Conservation (phyloP, 1,284 basidiomycete species). For the Sporisorium reilianum region DNA sequence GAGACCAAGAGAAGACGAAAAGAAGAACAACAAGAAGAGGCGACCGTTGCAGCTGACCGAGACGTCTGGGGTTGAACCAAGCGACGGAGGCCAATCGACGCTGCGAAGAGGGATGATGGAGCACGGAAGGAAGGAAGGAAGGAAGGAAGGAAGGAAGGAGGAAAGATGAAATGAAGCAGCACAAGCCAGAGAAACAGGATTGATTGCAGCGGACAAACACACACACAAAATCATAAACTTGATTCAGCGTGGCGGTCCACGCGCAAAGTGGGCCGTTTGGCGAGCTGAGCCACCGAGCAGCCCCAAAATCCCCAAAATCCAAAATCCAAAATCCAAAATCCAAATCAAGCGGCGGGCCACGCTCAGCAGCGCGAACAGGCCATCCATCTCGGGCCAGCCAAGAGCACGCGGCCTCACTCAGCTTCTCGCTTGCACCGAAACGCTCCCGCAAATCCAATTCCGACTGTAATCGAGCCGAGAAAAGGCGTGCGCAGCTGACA, state of each 20-base stretch:
- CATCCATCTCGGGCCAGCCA: no score
- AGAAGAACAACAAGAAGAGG: not conserved
- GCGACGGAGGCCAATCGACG: not conserved
- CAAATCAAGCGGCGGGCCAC: no score
- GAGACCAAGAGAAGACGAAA: not conserved
- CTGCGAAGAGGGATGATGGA: not conserved
- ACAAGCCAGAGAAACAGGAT: no score
- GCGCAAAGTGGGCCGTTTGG: not conserved
- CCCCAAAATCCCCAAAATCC: no score
- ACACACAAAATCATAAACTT: no score
- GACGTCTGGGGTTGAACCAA: conserved; percentile 34
- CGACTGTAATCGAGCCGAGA: no score
- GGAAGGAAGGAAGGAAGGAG: not conserved
- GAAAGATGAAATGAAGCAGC: not conserved
- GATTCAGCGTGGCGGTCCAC: not conserved
- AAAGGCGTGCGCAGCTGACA: no score
- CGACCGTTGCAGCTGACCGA: not conserved
- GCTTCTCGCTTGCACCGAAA: no score
- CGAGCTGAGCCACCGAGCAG: not conserved
- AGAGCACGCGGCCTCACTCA: no score
- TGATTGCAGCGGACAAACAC: not conserved
- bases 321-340: no score
- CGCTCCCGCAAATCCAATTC: no score
- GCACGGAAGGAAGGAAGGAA: not conserved
- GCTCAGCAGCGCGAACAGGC: no score